Conservation (phyloP, 1,139 yeast species). For the Yamadazyma sp. region DNA sequence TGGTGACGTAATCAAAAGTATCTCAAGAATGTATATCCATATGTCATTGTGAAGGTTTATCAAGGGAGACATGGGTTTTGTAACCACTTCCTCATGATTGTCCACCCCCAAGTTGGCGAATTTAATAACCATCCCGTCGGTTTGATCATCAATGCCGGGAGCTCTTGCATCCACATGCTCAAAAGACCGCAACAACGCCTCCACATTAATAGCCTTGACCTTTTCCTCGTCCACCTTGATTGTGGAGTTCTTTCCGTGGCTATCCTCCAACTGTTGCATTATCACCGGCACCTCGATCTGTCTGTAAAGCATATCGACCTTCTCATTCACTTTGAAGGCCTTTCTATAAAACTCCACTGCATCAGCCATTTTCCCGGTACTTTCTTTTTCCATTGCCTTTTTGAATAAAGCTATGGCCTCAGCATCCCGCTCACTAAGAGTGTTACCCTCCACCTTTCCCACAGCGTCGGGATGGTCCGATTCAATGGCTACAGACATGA, state of each 20-base stretch:
- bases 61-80: conserved; percentile 54
- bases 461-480: conserved; percentile 1
- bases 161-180: conserved; percentile 29
- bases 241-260: conserved; percentile 31
- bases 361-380: conserved; percentile 73
- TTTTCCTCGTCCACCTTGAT: conserved; percentile 32
- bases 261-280: conserved; percentile 23
- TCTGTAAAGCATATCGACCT: conserved; percentile 70
- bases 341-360: conserved; percentile 73
- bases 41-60: conserved; percentile 66
- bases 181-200: conserved; percentile 31
- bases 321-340: conserved; percentile 67
- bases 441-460: background rate
- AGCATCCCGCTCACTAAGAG: conserved; percentile 4
- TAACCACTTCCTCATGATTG: conserved; percentile 22
- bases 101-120: conserved; percentile 34
- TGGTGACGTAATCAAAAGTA: conserved; percentile 51
- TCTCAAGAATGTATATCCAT: conserved; percentile 52
- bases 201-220: conserved; percentile 40
- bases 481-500: conserved; percentile 5
- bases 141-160: conserved; percentile 23
- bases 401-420: conserved; percentile 66
- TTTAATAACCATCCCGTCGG: conserved; percentile 24
- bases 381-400: conserved; percentile 69
- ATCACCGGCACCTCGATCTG: conserved; percentile 40